Conservation (phyloP, 2,329 filamentous ascomycete genomes). For the Clonostachys byssicola region DNA sequence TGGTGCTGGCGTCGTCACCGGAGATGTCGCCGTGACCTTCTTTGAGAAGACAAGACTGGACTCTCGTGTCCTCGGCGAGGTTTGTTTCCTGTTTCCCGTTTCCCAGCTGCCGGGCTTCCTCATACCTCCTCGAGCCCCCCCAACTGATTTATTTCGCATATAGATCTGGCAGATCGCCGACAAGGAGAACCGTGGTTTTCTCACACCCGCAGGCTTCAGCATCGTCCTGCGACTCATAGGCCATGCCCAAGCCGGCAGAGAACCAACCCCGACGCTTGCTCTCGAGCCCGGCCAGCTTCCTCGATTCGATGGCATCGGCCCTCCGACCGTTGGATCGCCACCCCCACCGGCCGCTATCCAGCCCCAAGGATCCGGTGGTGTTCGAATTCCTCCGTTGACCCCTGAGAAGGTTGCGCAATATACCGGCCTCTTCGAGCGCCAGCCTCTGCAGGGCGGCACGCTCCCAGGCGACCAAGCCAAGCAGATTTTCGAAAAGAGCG, state of each 20-base stretch:
- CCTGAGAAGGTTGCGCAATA: constrained; percentile 90
- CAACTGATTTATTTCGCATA: background rate
- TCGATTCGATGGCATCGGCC: constrained; percentile 75
- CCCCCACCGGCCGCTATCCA: constrained; percentile 43
- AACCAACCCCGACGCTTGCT: constrained; percentile 77
- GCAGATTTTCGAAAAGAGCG: constrained; percentile 91
- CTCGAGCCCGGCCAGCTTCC: constrained; percentile 85
- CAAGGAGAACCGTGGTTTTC: constrained; percentile 88
- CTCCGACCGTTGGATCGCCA: constrained; percentile 23
- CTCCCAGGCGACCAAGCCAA: constrained; percentile 85
- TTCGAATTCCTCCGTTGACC: constrained; percentile 84
- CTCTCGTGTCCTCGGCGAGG: constrained; percentile 82
- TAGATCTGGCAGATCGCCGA: constrained; percentile 99
- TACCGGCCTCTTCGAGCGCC: constrained; percentile 84
- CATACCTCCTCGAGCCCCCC: background rate
- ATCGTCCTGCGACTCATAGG: constrained; percentile 91
- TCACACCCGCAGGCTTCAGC: constrained; percentile 90
- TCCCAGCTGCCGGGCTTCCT: constrained; percentile 1
- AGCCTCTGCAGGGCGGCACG: constrained; percentile 66
- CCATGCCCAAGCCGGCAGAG: constrained; percentile 84
- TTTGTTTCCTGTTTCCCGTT: constrained; percentile 40
- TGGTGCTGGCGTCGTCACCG: constrained; percentile 87
- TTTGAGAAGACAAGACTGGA: constrained; percentile 94
- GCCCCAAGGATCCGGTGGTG: constrained; percentile 60
- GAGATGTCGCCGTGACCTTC: constrained; percentile 94